Conservation (phyloP, 345 rosid species). For the Brassica incana region DNA sequence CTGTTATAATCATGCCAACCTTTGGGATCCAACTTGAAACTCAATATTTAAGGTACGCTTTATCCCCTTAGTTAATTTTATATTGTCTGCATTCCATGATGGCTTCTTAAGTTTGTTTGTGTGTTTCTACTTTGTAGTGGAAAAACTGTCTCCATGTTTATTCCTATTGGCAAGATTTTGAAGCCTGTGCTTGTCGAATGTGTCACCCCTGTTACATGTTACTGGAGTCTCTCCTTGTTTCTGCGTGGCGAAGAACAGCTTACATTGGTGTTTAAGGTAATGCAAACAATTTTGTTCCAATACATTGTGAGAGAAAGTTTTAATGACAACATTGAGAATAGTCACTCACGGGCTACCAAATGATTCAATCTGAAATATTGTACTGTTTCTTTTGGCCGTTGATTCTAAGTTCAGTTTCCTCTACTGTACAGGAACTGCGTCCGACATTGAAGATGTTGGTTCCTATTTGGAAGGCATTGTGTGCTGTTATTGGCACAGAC, state of each 20-base stretch:
- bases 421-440: constrained; percentile 53
- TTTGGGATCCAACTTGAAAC: constrained; percentile 87
- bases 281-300: constrained; percentile 11
- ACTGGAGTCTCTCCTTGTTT: constrained; percentile 77
- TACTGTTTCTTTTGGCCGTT: not conserved
- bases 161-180: constrained; percentile 71
- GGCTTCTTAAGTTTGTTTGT: not conserved
- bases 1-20: constrained; percentile 72
- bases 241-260: constrained; percentile 64
- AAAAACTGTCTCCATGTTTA: constrained; percentile 53
- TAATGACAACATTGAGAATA: not conserved
- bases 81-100: not conserved
- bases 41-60: constrained; percentile 59
- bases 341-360: not conserved
- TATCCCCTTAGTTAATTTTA: not conserved
- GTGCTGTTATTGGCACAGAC: constrained; percentile 44
- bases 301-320: not conserved
- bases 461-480: constrained; percentile 84
- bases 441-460: constrained; percentile 76
- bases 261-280: constrained; percentile 72
- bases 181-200: constrained; percentile 82
- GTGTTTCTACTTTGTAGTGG: constrained; percentile 52
- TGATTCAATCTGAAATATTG: not conserved
- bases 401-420: not conserved
- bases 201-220: constrained; percentile 78